Percentiles rank a stretch among this genome's conserved stretches.
These are phyloP conservation scores for Blastobotrys petasosporus DNA, from an alignment of 1,139 yeast species.

Conservation along the genomic window DNA sequence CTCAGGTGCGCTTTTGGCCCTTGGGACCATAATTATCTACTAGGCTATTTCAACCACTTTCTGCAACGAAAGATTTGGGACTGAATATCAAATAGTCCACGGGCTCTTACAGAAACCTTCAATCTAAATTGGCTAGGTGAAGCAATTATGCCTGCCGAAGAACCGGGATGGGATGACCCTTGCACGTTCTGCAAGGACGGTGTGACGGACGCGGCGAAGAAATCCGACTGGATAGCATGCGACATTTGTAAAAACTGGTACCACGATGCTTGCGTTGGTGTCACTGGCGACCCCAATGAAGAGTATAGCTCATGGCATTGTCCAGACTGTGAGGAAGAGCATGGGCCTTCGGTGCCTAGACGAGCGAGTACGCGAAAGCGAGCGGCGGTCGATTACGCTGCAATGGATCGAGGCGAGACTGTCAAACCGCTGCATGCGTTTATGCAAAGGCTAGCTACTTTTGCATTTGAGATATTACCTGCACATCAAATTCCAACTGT, in stretches of 20 bases:
- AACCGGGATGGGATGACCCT: slow-evolving; percentile 10
- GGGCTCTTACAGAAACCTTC: no score
- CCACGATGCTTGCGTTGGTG: slow-evolving; percentile 48
- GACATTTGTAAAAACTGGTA: slow-evolving; percentile 57
- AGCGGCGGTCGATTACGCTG: slow-evolving; percentile 64
- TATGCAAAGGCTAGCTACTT: slow-evolving; percentile 5
- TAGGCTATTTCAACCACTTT: no score
- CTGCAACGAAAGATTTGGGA: no score
- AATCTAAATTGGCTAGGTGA: no score
- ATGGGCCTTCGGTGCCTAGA: slow-evolving; percentile 51
- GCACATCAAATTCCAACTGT: slow-evolving; percentile 33
- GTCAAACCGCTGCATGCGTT: slow-evolving; percentile 53
- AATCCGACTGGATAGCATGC: slow-evolving; percentile 54
- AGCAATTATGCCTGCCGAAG: not conserved
- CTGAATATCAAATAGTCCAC: no score
- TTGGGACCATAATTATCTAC: no score
- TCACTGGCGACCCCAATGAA: slow-evolving; percentile 37
- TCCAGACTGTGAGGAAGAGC: slow-evolving; percentile 37
- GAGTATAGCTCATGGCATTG: slow-evolving; percentile 54
- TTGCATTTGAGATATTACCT: slow-evolving; percentile 18
- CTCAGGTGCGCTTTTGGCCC: no score
- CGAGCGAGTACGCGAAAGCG: slow-evolving; percentile 54
- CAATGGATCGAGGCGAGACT: slow-evolving; percentile 67
- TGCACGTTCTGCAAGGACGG: slow-evolving; percentile 6
- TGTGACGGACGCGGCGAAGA: not conserved